Base-by-base conservation (phyloP, 2,329 filamentous ascomycete species). In the Neofusicoccum parvum region DNA sequence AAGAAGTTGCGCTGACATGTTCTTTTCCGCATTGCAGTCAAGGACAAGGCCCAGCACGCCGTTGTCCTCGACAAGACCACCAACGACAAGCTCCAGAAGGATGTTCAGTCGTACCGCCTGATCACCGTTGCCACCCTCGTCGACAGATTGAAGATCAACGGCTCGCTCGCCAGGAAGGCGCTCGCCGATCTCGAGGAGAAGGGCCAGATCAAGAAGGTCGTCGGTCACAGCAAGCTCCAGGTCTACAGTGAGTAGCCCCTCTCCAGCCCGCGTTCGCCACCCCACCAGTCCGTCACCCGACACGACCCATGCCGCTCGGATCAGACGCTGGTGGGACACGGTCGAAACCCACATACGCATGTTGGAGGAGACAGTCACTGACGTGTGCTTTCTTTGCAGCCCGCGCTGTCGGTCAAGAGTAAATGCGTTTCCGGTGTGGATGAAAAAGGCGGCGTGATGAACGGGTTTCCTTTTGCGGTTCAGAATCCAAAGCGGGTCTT, bases 11-110 rank as follows among this genome's bases (percentile, higher is more conserved):
- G 59, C 65, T 66, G 71, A 74, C 69, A 67, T 69, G 36, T 17
- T n/a, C 39, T 36, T 58, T 45, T 14, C 53, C 63, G 70, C 67
- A 65, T 23, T 71, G 86, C 82, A 93, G 95, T 99, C 88, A 99
- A 99, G 95, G 95, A 99, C 90, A 99, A 99, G 94, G 94, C 95
- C 85, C 91, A 98, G 84, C 95, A 99, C 89, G 92, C 92, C 83
- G 95, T 99, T 84, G 88, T 98, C 80, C 92, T 99, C 85, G 95
- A 99, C 88, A 99, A 99, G 90, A 81, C 87, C 85, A 97, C 91
- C 80, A 91, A 91, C 75, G 95, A 99, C 86, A 97, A 96, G 88
- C 93, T 99, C 83, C 91, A 97, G 88, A 99, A 99, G 88, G 95
- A 99, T 89, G 96, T 99, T 78, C 95, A 98, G 85, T 97, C 95